Conservation (phyloP, 108 stramenopile genomes). For the Fistulifera pelliculosa region DNA sequence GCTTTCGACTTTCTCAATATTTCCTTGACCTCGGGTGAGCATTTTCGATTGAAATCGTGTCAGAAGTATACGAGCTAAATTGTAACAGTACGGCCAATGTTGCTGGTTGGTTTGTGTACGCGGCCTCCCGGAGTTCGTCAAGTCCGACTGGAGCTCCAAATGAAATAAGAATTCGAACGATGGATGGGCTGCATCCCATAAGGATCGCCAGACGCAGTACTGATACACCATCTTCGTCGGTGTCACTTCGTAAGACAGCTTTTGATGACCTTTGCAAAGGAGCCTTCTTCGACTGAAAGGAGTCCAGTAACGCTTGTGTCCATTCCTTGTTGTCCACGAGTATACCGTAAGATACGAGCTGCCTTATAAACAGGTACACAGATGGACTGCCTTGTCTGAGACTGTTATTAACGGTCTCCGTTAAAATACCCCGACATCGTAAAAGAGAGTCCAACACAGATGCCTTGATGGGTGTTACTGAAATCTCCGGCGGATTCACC, state of each 20-base stretch:
- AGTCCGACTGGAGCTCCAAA: conserved; percentile 19
- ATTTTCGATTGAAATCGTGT: conserved; percentile 13
- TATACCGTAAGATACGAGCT: conserved; percentile 19
- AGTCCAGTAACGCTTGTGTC: conserved; percentile 18
- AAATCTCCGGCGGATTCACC: too few species aligned
- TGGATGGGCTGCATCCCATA: conserved; percentile 21
- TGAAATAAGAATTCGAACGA: conserved; percentile 20
- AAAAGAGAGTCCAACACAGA: neutral
- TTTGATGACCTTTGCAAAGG: conserved; percentile 5
- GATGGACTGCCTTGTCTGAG: conserved; percentile 1
- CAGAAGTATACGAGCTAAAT: conserved; percentile 23
- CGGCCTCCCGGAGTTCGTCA: conserved; percentile 22
- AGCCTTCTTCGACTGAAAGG: conserved; percentile 7
- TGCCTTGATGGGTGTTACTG: too few species aligned
- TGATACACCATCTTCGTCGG: conserved; percentile 34
- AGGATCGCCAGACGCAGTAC: conserved; percentile 26
- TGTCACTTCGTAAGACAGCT: conserved; percentile 6
- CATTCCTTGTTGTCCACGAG: conserved; percentile 21
- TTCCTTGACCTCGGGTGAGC: conserved; percentile 19
- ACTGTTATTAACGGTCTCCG: neutral
- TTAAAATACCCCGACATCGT: neutral
- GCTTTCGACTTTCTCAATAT: conserved; percentile 16
- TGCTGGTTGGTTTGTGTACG: conserved; percentile 15
- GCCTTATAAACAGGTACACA: neutral
- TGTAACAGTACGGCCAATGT: conserved; percentile 21